Evolutionary conservation across 2,329 filamentous ascomycete species (phyloP), one percentile per base, ranked within the genome.

Genomic region (Chaetomium olivaceum): DNA sequence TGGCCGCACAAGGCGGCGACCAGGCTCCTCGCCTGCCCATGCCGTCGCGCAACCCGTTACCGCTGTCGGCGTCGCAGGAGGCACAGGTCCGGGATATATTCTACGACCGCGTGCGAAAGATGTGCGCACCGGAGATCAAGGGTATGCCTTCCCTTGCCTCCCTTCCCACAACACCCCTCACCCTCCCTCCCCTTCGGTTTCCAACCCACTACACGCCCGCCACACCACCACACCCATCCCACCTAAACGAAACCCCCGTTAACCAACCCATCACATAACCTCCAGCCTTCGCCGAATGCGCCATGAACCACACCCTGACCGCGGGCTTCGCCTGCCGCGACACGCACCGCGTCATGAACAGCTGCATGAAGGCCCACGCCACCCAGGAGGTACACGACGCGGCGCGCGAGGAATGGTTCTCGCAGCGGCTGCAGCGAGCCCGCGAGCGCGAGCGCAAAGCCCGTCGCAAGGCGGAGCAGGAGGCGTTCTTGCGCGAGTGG

Each of bases 331-430:
- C 88, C 61, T 99, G 95, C 81, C 89, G 92, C 62, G 80, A 84
- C 58, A 85, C 93, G 74, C 90, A 93, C 73, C 88, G 89, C 68
- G 83, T 85, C 43, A 99, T 99, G 95, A 99, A 99, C 80, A 84
- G 82, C 68, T 99, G 95, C 81, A 97, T 99, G 93, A 84, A 93
- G 71, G 79, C 84, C 63, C 90, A 96, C 80, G 93, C 94, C 63
- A 96, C 91, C 69, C 91, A 89, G 69, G 87, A 85, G 62, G 92
- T 96, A 76, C 86, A 96, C 78, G 95, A 99, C 80, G 88, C 87
- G 27, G 95, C 95, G 69, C 84, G 95, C 61, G 91, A 93, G 77
- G 93, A 98, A 76, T 99, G 95, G 95, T 98, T 98, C 77, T 87
- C 88, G 60, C 84, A 86, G 69, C 85, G 91, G 60, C 82, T 91